These are phyloP conservation scores for Tylopilus sp. DNA, from an alignment of 768 basidiomycete species.

Conservation along the genomic window DNA sequence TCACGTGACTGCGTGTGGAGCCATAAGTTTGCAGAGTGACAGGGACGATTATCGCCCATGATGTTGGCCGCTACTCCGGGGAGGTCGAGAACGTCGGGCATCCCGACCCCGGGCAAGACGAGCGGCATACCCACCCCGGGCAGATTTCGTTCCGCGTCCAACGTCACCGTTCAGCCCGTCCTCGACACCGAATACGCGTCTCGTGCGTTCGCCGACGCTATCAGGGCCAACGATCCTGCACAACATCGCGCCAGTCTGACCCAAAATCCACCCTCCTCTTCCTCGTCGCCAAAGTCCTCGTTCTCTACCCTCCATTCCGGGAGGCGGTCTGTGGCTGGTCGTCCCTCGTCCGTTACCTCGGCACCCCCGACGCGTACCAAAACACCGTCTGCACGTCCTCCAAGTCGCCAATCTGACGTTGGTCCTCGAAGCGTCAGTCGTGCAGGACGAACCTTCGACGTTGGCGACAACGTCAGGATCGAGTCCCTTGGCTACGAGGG, in stretches of 20 bases:
- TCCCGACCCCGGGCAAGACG: slow-evolving; percentile 46
- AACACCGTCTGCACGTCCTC: slow-evolving; percentile 55
- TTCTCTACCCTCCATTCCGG: slow-evolving; percentile 43
- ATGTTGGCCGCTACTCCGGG: slow-evolving; percentile 44
- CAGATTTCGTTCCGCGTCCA: slow-evolving; percentile 65
- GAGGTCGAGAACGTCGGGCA: slow-evolving; percentile 39
- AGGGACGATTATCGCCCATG: neutral
- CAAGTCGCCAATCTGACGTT: slow-evolving; percentile 66
- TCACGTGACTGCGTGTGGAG: slow-evolving; percentile 23
- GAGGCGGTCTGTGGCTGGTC: slow-evolving; percentile 46
- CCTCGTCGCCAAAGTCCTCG: slow-evolving; percentile 43
- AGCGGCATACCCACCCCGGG: slow-evolving; percentile 68
- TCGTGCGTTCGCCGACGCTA: slow-evolving; percentile 74
- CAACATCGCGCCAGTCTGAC: slow-evolving; percentile 51
- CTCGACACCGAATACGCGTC: slow-evolving; percentile 50
- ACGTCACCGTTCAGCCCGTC: slow-evolving; percentile 35
- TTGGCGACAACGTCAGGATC: slow-evolving; percentile 82
- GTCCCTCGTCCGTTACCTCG: slow-evolving; percentile 63
- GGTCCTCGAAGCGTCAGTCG: slow-evolving; percentile 47
- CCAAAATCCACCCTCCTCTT: slow-evolving; percentile 39
- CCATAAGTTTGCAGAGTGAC: neutral
- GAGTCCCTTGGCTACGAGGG: slow-evolving; percentile 91
- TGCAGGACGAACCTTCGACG: slow-evolving; percentile 48
- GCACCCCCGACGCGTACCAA: slow-evolving; percentile 44
- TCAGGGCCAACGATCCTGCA: slow-evolving; percentile 77